A percentile compares a stretch with the other conserved stretches of the same genome.
phyloP scores from a whole-genome alignment of 129 eudicot species.

The Flaveria trinervia region DNA sequence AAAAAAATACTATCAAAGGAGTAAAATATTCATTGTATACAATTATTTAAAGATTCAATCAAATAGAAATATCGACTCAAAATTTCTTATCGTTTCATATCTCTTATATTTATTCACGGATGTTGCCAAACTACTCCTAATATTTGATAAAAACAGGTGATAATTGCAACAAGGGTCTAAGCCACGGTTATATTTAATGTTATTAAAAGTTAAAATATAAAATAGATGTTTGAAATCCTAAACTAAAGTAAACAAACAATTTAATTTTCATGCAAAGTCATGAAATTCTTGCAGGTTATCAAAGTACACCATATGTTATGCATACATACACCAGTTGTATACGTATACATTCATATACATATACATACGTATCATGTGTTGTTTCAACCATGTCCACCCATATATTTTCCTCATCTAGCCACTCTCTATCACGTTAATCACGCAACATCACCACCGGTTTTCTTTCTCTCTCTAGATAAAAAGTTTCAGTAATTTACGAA shows the following conservation, averaged over 20 bases:
- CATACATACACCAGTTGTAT: not conserved
- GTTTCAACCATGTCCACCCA: constrained; percentile 22
- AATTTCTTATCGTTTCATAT: too few species aligned
- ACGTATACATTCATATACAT: not conserved
- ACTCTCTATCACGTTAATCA: constrained; percentile 53
- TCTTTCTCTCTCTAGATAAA: constrained; percentile 25
- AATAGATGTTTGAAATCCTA: not conserved
- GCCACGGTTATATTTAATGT: not conserved
- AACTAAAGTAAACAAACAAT: not conserved
- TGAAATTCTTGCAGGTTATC: constrained; percentile 41
- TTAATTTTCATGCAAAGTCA: constrained; percentile 29
- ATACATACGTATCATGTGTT: not conserved
- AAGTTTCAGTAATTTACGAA: constrained; percentile 15
- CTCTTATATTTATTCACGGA: too few species aligned
- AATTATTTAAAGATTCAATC: too few species aligned
- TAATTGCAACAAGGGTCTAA: too few species aligned
- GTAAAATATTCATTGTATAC: too few species aligned
- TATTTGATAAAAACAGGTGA: too few species aligned
- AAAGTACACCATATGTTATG: constrained; percentile 13
- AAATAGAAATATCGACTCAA: too few species aligned
- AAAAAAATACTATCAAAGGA: too few species aligned
- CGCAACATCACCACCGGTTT: constrained; percentile 27
- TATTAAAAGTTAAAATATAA: not conserved
- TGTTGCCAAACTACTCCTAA: too few species aligned
- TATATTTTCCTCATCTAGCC: constrained; percentile 22